Evolutionary conservation across 345 rosid genomes (phyloP).

Genomic region (Raphanus raphanistrum): DNA sequence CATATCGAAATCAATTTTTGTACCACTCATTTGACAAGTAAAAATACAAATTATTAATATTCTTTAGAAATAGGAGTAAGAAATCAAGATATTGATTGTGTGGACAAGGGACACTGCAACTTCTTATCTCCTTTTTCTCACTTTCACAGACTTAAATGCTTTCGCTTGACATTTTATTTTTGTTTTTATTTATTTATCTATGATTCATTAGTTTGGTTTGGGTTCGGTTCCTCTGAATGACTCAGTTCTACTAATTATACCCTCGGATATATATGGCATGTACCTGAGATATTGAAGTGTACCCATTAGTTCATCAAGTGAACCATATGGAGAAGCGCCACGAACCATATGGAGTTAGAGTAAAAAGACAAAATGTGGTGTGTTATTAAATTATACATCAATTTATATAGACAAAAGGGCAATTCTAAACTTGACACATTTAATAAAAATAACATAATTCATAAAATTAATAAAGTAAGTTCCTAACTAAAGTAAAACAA

Average conservation of each 20-base stretch:
- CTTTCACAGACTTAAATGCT: slow-evolving; percentile 37
- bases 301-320: background rate
- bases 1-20: slow-evolving; percentile 30
- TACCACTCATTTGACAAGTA: slow-evolving; percentile 32
- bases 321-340: background rate
- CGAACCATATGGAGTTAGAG: background rate
- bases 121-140: slow-evolving; percentile 30
- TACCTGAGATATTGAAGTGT: background rate
- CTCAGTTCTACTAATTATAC: background rate
- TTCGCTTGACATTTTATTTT: slow-evolving; percentile 28
- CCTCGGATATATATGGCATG: background rate
- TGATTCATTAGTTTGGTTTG: slow-evolving; percentile 8
- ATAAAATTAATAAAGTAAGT: no score
- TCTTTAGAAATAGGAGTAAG: background rate
- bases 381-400: background rate
- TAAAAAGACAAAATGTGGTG: background rate
- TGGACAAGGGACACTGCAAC: slow-evolving; percentile 38
- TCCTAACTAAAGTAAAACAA: no score
- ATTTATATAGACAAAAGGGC: background rate
- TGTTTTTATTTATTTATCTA: slow-evolving; percentile 20
- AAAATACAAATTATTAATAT: slow-evolving; percentile 24
- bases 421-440: background rate
- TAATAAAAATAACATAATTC: background rate
- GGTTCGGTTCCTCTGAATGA: background rate
- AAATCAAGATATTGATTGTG: slow-evolving; percentile 8